Conservation (phyloP, 2,329 filamentous ascomycete genomes). For the Colletotrichum gigasporum region DNA sequence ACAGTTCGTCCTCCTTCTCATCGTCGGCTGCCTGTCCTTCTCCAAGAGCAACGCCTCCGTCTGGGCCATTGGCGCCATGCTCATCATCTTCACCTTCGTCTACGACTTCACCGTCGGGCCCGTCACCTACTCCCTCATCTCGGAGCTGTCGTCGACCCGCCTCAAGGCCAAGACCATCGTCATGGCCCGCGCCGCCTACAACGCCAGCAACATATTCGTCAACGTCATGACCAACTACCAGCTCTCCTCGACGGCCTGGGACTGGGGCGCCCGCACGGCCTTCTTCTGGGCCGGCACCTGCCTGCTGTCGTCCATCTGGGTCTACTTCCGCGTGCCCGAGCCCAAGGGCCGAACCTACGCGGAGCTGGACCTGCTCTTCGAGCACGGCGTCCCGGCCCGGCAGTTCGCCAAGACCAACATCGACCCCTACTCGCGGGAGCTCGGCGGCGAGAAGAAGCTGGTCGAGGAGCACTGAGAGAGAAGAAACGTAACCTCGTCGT, state of each 20-base stretch:
- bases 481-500: no score
- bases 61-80: slow-evolving; percentile 55
- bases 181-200: slow-evolving; percentile 57
- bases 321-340: slow-evolving; percentile 62
- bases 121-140: slow-evolving; percentile 60
- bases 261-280: slow-evolving; percentile 57
- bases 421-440: slow-evolving; percentile 43
- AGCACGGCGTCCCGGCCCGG: slow-evolving; percentile 48
- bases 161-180: slow-evolving; percentile 65
- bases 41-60: slow-evolving; percentile 43
- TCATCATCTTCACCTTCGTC: slow-evolving; percentile 61
- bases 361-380: slow-evolving; percentile 54
- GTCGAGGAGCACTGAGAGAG: slow-evolving; percentile 14
- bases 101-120: slow-evolving; percentile 66
- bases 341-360: slow-evolving; percentile 59
- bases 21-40: slow-evolving; percentile 51
- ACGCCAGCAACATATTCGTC: slow-evolving; percentile 60
- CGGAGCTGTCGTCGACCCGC: slow-evolving; percentile 63
- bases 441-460: slow-evolving; percentile 25
- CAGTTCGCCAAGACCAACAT: slow-evolving; percentile 50
- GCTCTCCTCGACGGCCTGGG: slow-evolving; percentile 55
- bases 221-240: slow-evolving; percentile 60
- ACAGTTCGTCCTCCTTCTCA: slow-evolving; percentile 50
- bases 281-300: slow-evolving; percentile 60
- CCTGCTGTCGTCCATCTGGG: slow-evolving; percentile 58